Base-by-base conservation (phyloP, 495 filamentous ascomycete genomes). In the Podospora conica region DNA sequence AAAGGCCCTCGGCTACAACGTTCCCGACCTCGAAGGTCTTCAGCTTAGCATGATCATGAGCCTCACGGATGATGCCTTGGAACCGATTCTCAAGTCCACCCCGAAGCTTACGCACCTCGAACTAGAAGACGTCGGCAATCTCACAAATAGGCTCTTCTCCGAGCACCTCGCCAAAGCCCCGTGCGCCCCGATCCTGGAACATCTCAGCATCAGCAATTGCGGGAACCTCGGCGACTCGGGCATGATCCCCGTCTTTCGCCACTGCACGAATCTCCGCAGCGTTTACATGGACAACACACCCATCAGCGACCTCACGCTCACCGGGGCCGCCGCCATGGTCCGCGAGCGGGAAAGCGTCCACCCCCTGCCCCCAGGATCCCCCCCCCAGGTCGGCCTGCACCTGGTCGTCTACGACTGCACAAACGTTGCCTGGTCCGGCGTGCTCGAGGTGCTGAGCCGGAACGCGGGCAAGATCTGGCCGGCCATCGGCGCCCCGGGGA, bases 211-310 rank as follows among this genome's bases (percentile, higher is more conserved):
- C 77, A 92, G 91, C 73, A 96, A 90, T 70, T 98, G 95, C 72
- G 95, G 96, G 72, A 86, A 82, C 55, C 74, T 98, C 0, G 88
- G 92, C 10, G 96, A 98, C 74, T 76, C 78, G 0, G 95, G 96
- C 56, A 90, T 97, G 87, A 80, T 96, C 0, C 90, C 87, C 21
- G 79, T 98, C 18, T 81, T 98, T 68, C 90, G 91, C 70, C 81
- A 80, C 58, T 96, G 93, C 75, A 80, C 82, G 1, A 81, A 78
- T 20, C 83, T 98, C 15, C 77, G 79, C 53, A 90, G 81, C 58
- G 82, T 96, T 12, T 91, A 92, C 55, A 91, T 97, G 87, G 95
- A 98, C 76, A 98, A 98, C 75, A 98, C 95, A 2, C 87, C 91
- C 57, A 84, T 96, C 63, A 91, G 90, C 53, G 92, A 98, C 69